Evolutionary conservation across 2,329 filamentous ascomycete species (phyloP).

Genomic region (Monosporascus sp.): DNA sequence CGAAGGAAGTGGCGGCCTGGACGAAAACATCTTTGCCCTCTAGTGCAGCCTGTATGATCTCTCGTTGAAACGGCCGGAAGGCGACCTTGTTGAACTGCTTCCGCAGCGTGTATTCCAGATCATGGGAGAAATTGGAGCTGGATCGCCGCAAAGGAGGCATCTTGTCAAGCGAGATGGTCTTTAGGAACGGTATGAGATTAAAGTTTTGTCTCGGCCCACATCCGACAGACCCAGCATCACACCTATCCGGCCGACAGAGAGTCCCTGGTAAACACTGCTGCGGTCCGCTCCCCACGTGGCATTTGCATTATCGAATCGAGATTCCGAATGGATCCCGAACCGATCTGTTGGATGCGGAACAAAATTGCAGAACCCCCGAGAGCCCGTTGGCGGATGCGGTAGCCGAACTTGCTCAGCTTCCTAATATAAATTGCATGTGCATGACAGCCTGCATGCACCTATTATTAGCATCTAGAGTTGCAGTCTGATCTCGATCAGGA

Average conservation of each 20-base stretch:
- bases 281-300: background rate
- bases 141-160: conserved; percentile 27
- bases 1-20: conserved; percentile 85
- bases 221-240: too few species aligned
- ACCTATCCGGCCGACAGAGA: background rate
- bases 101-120: conserved; percentile 61
- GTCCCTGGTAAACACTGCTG: background rate
- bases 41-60: conserved; percentile 79
- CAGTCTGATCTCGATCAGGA: too few species aligned
- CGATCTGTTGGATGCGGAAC: background rate
- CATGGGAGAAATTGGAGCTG: conserved; percentile 29
- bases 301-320: background rate
- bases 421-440: background rate
- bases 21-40: conserved; percentile 87
- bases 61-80: conserved; percentile 70
- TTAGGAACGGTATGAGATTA: too few species aligned
- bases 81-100: conserved; percentile 58
- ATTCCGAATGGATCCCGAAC: background rate
- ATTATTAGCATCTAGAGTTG: too few species aligned
- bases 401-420: background rate
- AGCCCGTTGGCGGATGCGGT: too few species aligned
- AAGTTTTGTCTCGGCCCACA: too few species aligned
- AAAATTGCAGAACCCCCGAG: background rate
- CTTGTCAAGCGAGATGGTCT: conserved; percentile 1
- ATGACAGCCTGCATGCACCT: too few species aligned